These are phyloP conservation scores for Spiraea crenata DNA, from an alignment of 331 rosid species.

Conservation along the genomic window DNA sequence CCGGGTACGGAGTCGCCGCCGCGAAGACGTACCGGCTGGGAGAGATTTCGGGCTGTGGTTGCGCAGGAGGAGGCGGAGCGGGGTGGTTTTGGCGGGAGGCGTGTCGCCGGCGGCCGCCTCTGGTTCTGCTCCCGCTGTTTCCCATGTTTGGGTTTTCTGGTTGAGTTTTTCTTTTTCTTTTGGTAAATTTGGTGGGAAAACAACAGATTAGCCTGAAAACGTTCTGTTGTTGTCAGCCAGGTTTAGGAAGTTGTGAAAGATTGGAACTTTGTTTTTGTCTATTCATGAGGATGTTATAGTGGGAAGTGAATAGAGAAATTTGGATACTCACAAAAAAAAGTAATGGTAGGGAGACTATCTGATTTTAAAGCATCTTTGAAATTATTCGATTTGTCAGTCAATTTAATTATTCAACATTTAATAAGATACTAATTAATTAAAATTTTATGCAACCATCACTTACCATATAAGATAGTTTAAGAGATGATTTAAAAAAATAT, in stretches of 20 bases:
- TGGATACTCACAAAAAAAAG: background rate
- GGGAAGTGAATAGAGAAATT: slow-evolving; percentile 2
- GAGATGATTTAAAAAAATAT: too few species aligned
- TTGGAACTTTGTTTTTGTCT: background rate
- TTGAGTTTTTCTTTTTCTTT: background rate
- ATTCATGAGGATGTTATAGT: background rate
- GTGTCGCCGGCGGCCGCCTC: slow-evolving; percentile 48
- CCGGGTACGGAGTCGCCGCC: slow-evolving; percentile 59
- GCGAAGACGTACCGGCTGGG: slow-evolving; percentile 56
- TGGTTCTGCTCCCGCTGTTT: slow-evolving; percentile 52
- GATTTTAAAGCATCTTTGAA: too few species aligned
- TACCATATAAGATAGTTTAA: too few species aligned
- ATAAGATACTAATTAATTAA: too few species aligned
- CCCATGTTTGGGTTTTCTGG: slow-evolving; percentile 56
- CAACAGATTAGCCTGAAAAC: slow-evolving; percentile 1
- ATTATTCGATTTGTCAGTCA: too few species aligned
- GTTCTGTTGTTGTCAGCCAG: background rate
- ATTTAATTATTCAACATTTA: too few species aligned
- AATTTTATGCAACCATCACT: too few species aligned
- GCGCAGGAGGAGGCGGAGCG: slow-evolving; percentile 49
- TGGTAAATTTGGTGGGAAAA: background rate
- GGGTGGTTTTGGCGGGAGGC: slow-evolving; percentile 50
- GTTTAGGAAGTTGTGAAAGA: background rate
- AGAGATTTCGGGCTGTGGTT: slow-evolving; percentile 68
- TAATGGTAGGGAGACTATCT: too few species aligned